Base-by-base conservation (phyloP, 176 grass and related monocot species). In the Carex scoparia region DNA sequence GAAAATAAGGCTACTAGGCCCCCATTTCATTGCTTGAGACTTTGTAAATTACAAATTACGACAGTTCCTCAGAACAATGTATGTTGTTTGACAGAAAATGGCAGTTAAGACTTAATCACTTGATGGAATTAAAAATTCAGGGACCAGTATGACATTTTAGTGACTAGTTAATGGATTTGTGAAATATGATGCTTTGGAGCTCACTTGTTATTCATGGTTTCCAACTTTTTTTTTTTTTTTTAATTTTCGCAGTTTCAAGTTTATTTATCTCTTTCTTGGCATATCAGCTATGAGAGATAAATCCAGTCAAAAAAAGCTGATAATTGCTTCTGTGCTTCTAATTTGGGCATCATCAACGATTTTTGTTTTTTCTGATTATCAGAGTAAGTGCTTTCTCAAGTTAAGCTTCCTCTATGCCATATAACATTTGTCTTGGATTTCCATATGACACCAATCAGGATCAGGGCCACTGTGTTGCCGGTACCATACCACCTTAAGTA, bases 381-480 rank as follows among this genome's bases (percentile, higher is more conserved):
- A 94, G 92, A 77, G 94, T 94, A 85, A 84, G 82, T 9, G 12
- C 15, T 85, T 64, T 67, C 18, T 38, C 65, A 18, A 70, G 18
- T 30, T 11, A 63, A 9, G n/a, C 30, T 76, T 14, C n/a, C 9
- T 54, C 71, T 51, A 10, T 54, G 10, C 23, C 14, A 54, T 31
- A 54, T 54, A 10, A 53, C 4, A 28, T 13, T 76, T n/a, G 4
- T 16, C 6, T 28, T 48, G 19, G 1, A 76, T 76, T 76, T 51
- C 11, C 46, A 54, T 76, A 76, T n/a, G 1, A 53, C 30, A 54
- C 46, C 46, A 76, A n/a, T 19, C 38, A 72, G 19, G 46, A 31
- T 28, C 46, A 49, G 16, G n/a, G 71, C 48, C 9, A 54, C 71
- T 76, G 55, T 51, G 10, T 44, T 70, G 0, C 37, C 49, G 19